Percentiles rank a stretch among this genome's conserved stretches.
phyloP scores from a whole-genome alignment of 2,329 filamentous ascomycete genomes.

The Neofusicoccum sp. region DNA sequence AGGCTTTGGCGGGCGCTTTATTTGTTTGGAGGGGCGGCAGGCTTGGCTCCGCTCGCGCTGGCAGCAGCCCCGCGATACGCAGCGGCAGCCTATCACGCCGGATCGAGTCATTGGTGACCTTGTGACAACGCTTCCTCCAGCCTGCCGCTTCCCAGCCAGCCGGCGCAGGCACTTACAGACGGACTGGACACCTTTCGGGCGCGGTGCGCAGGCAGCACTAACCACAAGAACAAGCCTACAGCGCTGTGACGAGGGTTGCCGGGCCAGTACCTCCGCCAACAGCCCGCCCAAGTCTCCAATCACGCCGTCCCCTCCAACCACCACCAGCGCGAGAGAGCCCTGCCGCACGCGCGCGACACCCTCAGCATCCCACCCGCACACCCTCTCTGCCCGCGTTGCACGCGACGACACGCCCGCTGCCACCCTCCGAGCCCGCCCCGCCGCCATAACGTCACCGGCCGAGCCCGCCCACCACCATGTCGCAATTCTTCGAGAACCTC shows the following conservation, averaged over 20 bases:
- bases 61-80: neutral
- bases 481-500: conserved; percentile 53
- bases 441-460: conserved; percentile 1
- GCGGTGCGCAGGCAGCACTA: conserved; percentile 15
- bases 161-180: neutral
- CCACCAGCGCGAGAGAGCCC: neutral
- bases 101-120: conserved; percentile 4
- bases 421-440: neutral
- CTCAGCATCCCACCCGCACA: neutral
- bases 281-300: conserved; percentile 3
- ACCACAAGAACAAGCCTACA: neutral
- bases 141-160: conserved; percentile 1
- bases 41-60: neutral
- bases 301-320: conserved; percentile 3
- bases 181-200: conserved; percentile 3
- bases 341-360: neutral
- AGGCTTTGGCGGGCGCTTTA: neutral
- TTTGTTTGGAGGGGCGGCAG: neutral
- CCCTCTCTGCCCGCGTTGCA: neutral
- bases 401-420: neutral
- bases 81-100: neutral
- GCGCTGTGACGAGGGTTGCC: conserved; percentile 15
- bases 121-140: conserved; percentile 15
- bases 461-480: conserved; percentile 13
- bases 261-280: conserved; percentile 1